Evolutionary conservation across 768 basidiomycete genomes (phyloP), one percentile per base, ranked within the genome.

Genomic region (Auricularia sp.): DNA sequence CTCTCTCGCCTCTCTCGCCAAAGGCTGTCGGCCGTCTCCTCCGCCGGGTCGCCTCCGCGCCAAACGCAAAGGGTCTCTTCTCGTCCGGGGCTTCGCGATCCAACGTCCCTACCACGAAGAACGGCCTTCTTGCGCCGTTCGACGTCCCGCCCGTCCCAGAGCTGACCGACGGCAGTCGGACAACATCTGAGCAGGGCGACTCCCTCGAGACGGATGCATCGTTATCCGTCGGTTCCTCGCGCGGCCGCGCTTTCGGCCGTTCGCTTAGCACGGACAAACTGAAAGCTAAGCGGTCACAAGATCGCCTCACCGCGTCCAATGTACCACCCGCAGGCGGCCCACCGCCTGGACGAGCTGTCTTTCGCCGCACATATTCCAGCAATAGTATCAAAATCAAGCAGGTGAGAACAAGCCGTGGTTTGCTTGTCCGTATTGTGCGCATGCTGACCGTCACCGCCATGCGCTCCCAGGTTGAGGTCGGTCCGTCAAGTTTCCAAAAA

Each of bases 381-480:
- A 96, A 97, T 75, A 96, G 93, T 21, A 98, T 99, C 78, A 97
- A 97, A 78, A 86, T 94, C 69, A 83, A 86, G 71, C 84, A 88
- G 77, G 93, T 93, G 75, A 73, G 85, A 77, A 29, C 39, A 7
- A 42, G 39, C 39, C 12, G 18, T 61, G 34, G 42, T 63, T 62
- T 71, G 43, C 64, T 29, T 62, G 58, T 66, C 66, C 21, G 66
- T 12, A 16, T 42, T 42, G 29, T 44, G 33, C 56, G 21, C 36
- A 16, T 12, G 5, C 58, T 59, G 35, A 64, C 60, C 36, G 62
- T 10, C 39, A 62, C 39, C 35, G 60, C 60, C 61, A 66, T 65
- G 64, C 66, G 61, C 47, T 62, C 64, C 33, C 69, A 94, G 89
- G 92, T 96, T 65, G 95, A 98, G 78, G 96, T 99, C 33, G 84